Evolutionary conservation across 2,329 filamentous ascomycete genomes (phyloP).

Genomic region (Tolypocladium endophyticum): DNA sequence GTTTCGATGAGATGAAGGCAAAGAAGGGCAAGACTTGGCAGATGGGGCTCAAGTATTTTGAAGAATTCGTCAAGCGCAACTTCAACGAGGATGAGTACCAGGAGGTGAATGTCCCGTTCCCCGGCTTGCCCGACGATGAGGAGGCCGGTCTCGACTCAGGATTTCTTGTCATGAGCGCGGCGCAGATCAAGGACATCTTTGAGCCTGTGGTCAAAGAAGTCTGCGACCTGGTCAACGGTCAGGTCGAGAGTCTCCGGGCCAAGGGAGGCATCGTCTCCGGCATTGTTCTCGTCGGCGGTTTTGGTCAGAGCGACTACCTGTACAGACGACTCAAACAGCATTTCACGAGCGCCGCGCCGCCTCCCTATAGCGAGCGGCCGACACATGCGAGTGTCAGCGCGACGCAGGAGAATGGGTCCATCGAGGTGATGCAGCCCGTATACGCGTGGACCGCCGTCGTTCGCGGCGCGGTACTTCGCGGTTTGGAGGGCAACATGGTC

Average conservation of each 20-base stretch:
- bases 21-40: slow-evolving; percentile 75
- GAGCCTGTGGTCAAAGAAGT: slow-evolving; percentile 65
- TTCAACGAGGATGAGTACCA: slow-evolving; percentile 70
- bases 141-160: slow-evolving; percentile 64
- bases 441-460: slow-evolving; percentile 78
- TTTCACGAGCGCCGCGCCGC: slow-evolving; percentile 49
- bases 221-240: slow-evolving; percentile 56
- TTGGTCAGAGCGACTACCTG: slow-evolving; percentile 69
- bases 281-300: slow-evolving; percentile 75
- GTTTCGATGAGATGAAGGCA: slow-evolving; percentile 64
- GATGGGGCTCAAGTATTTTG: slow-evolving; percentile 69
- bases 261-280: slow-evolving; percentile 56
- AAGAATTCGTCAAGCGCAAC: slow-evolving; percentile 77
- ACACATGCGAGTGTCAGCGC: slow-evolving; percentile 48
- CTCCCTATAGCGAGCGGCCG: slow-evolving; percentile 58
- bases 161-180: slow-evolving; percentile 61
- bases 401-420: slow-evolving; percentile 40
- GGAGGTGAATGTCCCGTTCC: slow-evolving; percentile 72
- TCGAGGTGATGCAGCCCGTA: slow-evolving; percentile 73
- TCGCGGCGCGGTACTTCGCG: slow-evolving; percentile 63
- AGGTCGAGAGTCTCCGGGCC: slow-evolving; percentile 51
- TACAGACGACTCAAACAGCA: slow-evolving; percentile 61
- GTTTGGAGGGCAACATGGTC: slow-evolving; percentile 70
- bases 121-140: slow-evolving; percentile 66
- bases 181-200: slow-evolving; percentile 63